phyloP scores from a whole-genome alignment of 352 stramenopile genomes.

The Phytophthora chlamydospora region DNA sequence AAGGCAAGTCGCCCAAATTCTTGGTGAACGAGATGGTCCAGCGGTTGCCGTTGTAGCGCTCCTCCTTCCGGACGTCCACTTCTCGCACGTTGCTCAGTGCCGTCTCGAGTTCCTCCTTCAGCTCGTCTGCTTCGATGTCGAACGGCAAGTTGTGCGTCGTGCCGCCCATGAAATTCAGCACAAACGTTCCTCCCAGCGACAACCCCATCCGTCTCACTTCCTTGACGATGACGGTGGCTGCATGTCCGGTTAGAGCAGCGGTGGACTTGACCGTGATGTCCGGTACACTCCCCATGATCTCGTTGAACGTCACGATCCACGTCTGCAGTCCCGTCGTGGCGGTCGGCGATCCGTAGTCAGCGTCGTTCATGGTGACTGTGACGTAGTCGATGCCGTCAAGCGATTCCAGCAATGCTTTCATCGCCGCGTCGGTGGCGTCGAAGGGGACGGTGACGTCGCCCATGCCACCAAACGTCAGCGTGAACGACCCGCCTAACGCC shows the following conservation, averaged over 20 bases:
- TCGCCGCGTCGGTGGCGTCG: constrained; percentile 32
- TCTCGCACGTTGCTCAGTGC: constrained; percentile 51
- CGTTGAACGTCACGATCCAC: constrained; percentile 92
- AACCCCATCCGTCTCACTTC: constrained; percentile 77
- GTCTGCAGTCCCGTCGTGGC: constrained; percentile 51
- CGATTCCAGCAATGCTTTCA: constrained; percentile 74
- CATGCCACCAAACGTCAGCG: constrained; percentile 60
- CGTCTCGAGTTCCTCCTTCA: constrained; percentile 91
- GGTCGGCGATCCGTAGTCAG: constrained; percentile 45
- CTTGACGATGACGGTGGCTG: constrained; percentile 63
- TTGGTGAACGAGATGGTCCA: constrained; percentile 97
- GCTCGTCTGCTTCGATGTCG: constrained; percentile 78
- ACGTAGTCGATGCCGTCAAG: constrained; percentile 85
- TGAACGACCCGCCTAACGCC: constrained; percentile 68
- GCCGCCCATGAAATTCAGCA: constrained; percentile 91
- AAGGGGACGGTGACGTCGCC: constrained; percentile 53
- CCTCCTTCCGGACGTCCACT: constrained; percentile 75
- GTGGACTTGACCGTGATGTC: constrained; percentile 76
- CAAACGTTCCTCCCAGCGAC: constrained; percentile 91
- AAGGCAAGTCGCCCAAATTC: constrained; percentile 93
- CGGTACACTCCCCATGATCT: constrained; percentile 91
- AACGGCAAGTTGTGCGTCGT: constrained; percentile 93
- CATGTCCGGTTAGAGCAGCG: constrained; percentile 60
- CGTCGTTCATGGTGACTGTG: constrained; percentile 51
- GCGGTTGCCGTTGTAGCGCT: constrained; percentile 85